Evolutionary conservation across 169 alveolate genomes (phyloP).

Genomic region (Ichthyophthirius multifiliis): DNA sequence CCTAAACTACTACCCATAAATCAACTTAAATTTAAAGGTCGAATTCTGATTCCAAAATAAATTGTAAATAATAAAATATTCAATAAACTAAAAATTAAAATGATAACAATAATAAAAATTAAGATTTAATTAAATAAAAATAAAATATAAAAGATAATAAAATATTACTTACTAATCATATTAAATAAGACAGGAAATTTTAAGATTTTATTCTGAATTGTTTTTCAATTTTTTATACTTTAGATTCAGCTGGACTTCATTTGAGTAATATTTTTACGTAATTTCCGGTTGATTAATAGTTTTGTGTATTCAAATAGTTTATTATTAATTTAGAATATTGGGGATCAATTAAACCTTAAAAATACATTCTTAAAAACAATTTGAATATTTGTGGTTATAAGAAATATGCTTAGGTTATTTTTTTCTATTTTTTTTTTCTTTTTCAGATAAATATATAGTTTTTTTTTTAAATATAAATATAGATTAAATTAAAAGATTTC

Average conservation of each 20-base stretch:
- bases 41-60: too few relatives aligned
- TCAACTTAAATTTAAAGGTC: too few relatives aligned
- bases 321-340: not conserved
- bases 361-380: not conserved
- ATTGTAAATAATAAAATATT: too few relatives aligned
- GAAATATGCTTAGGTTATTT: too few relatives aligned
- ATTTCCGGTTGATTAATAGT: not conserved
- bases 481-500: too few relatives aligned
- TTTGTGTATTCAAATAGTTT: not conserved
- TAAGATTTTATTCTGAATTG: not conserved
- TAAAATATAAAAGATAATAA: not conserved
- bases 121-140: not conserved
- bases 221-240: not conserved
- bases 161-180: not conserved
- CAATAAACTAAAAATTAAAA: not conserved
- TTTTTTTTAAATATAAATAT: too few relatives aligned
- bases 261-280: not conserved
- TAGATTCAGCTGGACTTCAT: not conserved
- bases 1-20: not conserved
- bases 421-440: too few relatives aligned
- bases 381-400: too few relatives aligned
- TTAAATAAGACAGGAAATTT: not conserved
- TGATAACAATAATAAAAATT: not conserved
- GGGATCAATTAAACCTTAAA: not conserved
- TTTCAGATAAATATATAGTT: too few relatives aligned